Percentiles rank a stretch among this genome's conserved stretches.
phyloP scores from a whole-genome alignment of 225 moss, liverwort and hornwort genomes.

The Polytrichum commune region DNA sequence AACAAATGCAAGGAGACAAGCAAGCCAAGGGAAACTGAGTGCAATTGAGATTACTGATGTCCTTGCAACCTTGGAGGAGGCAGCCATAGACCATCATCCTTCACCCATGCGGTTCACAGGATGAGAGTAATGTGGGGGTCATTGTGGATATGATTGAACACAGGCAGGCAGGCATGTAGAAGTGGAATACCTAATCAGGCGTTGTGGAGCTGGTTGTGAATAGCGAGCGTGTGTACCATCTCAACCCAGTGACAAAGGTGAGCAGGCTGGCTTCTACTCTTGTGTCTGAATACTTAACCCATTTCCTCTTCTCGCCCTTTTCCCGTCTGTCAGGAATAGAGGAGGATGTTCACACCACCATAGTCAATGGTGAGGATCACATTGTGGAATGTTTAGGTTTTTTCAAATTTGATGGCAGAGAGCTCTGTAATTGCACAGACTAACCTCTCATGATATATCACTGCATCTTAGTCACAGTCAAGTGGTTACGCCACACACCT shows the following conservation, averaged over 20 bases:
- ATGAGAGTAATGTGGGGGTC: neutral
- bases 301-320: no score
- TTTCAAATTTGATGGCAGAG: no score
- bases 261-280: neutral
- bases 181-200: neutral
- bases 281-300: neutral
- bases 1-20: neutral
- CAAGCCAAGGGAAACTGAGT: neutral
- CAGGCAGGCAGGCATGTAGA: neutral
- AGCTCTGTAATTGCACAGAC: no score
- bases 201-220: neutral
- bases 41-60: no score
- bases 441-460: no score
- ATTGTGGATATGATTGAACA: neutral
- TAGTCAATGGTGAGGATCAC: no score
- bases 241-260: neutral
- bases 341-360: no score
- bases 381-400: no score
- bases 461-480: no score
- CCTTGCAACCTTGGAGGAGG: no score
- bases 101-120: conserved; percentile 2
- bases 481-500: no score
- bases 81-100: neutral
- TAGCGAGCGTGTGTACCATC: neutral
- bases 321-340: no score